Base-by-base conservation (phyloP, 2,329 filamentous ascomycete species). In the Curvularia hawaiiensis region DNA sequence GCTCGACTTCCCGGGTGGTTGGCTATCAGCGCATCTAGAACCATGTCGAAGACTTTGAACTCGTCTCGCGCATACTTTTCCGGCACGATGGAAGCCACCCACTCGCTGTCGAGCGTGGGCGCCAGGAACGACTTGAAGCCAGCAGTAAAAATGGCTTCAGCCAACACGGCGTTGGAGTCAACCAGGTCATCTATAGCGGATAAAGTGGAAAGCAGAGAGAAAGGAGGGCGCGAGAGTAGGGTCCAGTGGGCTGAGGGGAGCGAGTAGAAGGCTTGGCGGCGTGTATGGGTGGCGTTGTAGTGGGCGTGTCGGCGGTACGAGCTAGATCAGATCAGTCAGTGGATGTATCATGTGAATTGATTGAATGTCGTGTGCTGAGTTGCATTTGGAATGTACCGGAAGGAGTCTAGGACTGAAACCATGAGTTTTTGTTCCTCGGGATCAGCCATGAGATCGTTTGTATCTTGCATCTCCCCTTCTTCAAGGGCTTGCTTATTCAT, bases 231-330 rank as follows among this genome's bases (percentile, higher is more conserved):
- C 0, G 92, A 88, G 0, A 99, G 85, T 71, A 96, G 84, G 69
- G 90, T 85, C 88, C 92, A 95, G 74, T 99, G 93, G 1, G 84
- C 81, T 57, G 89, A 87, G 1, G 94, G 92, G 6, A 99, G 83
- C 9, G 92, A 90, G 75, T 98, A 99, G 78, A 99, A 97, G 14
- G 92, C 90, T 76, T 95, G 92, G 28, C 96, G 88, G 22, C 95
- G 89, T 18, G 93, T 84, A 76, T 98, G 94, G 4, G 94, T 98
- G 63, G 90, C 89, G 76, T 96, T 96, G 79, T 90, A 90, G 75
- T 98, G 94, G 5, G 93, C 90, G 24, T 88, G 85, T 68, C 88
- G 90, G 63, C 90, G 88, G 75, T 97, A 97, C 77, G 93, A 90
- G 53, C 92, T 96, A 43, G 3, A 5, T 1, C 8, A 30, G 1